These are phyloP conservation scores for Boletus edulis DNA, from an alignment of 768 basidiomycete species.

Conservation along the genomic window DNA sequence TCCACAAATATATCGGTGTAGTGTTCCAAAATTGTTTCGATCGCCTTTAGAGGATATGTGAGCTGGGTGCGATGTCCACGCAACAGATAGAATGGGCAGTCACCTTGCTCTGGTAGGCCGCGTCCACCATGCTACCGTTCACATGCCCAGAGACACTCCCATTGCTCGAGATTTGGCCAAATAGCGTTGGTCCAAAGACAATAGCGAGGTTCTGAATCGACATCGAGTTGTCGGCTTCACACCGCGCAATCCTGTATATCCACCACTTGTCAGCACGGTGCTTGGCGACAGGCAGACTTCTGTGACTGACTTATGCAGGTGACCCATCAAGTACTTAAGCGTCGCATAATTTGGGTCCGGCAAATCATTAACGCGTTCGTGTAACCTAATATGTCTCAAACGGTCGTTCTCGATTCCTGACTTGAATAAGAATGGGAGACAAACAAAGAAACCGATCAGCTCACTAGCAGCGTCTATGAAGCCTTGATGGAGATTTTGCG, in stretches of 20 bases:
- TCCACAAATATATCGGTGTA: slow-evolving; percentile 97
- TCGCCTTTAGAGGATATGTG: slow-evolving; percentile 51
- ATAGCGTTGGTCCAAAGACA: slow-evolving; percentile 97
- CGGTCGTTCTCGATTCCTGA: slow-evolving; percentile 92
- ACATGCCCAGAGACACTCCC: slow-evolving; percentile 44
- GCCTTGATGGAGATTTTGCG: slow-evolving; percentile 77
- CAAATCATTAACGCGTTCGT: slow-evolving; percentile 96
- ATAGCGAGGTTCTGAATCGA: slow-evolving; percentile 90
- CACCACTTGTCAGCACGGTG: slow-evolving; percentile 6
- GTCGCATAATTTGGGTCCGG: slow-evolving; percentile 99
- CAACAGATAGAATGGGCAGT: background rate
- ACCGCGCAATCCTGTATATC: slow-evolving; percentile 65
- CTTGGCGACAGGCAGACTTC: background rate
- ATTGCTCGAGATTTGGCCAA: slow-evolving; percentile 61
- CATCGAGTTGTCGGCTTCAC: slow-evolving; percentile 85
- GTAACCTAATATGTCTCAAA: slow-evolving; percentile 90
- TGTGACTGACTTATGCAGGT: slow-evolving; percentile 73
- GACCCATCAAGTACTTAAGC: slow-evolving; percentile 92
- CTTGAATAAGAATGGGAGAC: background rate
- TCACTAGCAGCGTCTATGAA: slow-evolving; percentile 95
- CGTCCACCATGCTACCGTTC: slow-evolving; percentile 63
- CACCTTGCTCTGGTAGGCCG: slow-evolving; percentile 72
- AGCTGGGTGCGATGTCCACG: background rate
- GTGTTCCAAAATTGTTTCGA: slow-evolving; percentile 93
- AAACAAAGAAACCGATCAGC: slow-evolving; percentile 29